A percentile compares a stretch with the other conserved stretches of the same genome.
These are phyloP conservation scores for Castanea crenata DNA, from an alignment of 306 rosid genomes.

Conservation along the genomic window DNA sequence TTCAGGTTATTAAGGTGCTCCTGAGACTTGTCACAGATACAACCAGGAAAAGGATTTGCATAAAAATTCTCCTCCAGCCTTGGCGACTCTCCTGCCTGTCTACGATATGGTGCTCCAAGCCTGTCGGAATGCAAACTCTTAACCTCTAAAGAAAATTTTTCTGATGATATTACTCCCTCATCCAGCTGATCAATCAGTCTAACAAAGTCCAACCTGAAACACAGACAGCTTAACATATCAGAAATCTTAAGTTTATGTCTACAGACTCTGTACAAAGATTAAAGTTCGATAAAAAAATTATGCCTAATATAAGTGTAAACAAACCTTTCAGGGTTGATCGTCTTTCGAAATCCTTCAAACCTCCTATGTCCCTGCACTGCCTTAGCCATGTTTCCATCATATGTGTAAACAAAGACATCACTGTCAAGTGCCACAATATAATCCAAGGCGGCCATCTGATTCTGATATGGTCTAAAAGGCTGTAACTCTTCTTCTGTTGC, in stretches of 20 bases:
- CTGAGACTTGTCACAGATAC: constrained; percentile 65
- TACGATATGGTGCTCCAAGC: constrained; percentile 73
- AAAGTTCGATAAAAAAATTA: not conserved
- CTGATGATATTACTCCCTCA: constrained; percentile 55
- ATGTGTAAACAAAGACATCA: constrained; percentile 90
- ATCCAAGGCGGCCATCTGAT: constrained; percentile 96
- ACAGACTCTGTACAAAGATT: not conserved
- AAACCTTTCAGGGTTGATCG: constrained; percentile 92
- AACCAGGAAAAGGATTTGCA: constrained; percentile 94
- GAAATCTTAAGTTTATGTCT: not conserved
- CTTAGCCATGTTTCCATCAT: constrained; percentile 99
- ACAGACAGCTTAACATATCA: constrained; percentile 2
- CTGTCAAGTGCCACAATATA: constrained; percentile 85
- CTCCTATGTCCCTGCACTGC: constrained; percentile 96
- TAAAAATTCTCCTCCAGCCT: constrained; percentile 88
- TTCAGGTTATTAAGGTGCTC: constrained; percentile 34
- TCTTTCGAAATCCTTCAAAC: constrained; percentile 87
- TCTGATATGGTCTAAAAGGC: constrained; percentile 77
- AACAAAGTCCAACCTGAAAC: constrained; percentile 72
- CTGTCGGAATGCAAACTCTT: constrained; percentile 59
- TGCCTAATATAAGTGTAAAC: constrained; percentile 1
- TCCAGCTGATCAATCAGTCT: constrained; percentile 69
- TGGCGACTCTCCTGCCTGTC: constrained; percentile 74
- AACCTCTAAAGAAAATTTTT: constrained; percentile 56
- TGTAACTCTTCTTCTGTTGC: constrained; percentile 81